Conservation (phyloP, 2,329 filamentous ascomycete species). For the Diaporthe citrichinensis region DNA sequence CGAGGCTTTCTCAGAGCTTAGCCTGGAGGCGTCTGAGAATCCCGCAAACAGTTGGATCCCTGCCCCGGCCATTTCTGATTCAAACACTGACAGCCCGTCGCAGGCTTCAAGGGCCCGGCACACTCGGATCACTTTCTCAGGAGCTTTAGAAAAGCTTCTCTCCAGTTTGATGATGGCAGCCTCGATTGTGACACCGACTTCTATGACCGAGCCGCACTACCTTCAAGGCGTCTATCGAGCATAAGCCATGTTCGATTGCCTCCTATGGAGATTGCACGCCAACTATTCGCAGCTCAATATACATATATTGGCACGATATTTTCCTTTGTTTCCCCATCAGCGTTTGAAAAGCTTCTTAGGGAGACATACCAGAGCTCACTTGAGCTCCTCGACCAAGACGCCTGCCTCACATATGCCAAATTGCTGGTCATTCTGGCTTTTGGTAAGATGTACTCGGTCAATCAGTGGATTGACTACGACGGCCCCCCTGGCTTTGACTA, state of each 20-base stretch:
- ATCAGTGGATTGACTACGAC: constrained; percentile 66
- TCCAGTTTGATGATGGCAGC: constrained; percentile 50
- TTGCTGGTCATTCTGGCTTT: constrained; percentile 67
- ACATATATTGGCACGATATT: constrained; percentile 71
- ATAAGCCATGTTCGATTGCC: constrained; percentile 57
- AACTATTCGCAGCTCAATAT: constrained; percentile 66
- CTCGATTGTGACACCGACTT: constrained; percentile 51
- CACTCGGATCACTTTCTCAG: constrained; percentile 56
- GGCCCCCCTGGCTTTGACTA: constrained; percentile 70
- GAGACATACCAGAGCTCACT: constrained; percentile 59
- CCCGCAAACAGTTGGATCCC: constrained; percentile 37
- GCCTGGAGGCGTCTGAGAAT: constrained; percentile 47
- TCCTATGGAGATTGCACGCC: constrained; percentile 64
- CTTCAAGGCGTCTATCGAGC: constrained; percentile 48
- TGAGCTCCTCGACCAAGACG: constrained; percentile 59
- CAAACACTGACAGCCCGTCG: background rate
- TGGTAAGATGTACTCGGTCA: constrained; percentile 70
- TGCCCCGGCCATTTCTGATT: background rate
- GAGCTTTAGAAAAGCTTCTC: constrained; percentile 54
- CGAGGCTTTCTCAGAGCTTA: constrained; percentile 54
- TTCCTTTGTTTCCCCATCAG: constrained; percentile 61
- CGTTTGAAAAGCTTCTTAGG: constrained; percentile 61
- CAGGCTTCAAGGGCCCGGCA: constrained; percentile 54
- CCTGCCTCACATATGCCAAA: constrained; percentile 65
- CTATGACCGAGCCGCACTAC: constrained; percentile 53